Evolutionary conservation across 352 stramenopile genomes (phyloP).

Genomic region (Phytopythium boreale): DNA sequence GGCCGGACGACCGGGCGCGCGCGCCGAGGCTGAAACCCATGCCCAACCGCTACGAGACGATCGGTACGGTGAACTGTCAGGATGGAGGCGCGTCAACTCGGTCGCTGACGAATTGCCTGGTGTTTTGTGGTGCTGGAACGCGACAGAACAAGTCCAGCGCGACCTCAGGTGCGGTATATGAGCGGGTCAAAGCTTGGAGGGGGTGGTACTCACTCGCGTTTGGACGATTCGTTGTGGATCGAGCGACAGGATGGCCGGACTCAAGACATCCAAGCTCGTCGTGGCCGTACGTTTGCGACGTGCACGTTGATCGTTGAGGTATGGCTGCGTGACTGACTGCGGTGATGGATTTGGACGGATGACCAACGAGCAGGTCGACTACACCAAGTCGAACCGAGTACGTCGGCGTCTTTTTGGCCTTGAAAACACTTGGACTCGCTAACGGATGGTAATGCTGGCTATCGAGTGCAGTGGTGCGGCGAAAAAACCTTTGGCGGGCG

Average conservation of each 20-base stretch:
- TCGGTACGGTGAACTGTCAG: background rate
- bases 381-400: constrained; percentile 7
- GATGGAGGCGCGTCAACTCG: background rate
- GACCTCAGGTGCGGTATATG: background rate
- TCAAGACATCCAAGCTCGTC: background rate
- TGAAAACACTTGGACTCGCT: background rate
- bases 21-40: background rate
- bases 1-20: background rate
- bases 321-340: background rate
- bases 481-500: constrained; percentile 8
- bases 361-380: constrained; percentile 9
- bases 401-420: background rate
- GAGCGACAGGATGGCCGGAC: background rate
- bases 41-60: constrained; percentile 8
- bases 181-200: background rate
- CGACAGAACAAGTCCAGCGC: constrained; percentile 1
- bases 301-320: background rate
- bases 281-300: background rate
- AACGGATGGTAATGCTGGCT: background rate
- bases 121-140: background rate
- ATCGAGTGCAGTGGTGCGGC: background rate
- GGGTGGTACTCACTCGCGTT: background rate
- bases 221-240: too few relatives aligned
- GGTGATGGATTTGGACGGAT: background rate
- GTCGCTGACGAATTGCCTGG: background rate